Conservation (phyloP, 148 eudicot species). For the Nyssa sinensis region DNA sequence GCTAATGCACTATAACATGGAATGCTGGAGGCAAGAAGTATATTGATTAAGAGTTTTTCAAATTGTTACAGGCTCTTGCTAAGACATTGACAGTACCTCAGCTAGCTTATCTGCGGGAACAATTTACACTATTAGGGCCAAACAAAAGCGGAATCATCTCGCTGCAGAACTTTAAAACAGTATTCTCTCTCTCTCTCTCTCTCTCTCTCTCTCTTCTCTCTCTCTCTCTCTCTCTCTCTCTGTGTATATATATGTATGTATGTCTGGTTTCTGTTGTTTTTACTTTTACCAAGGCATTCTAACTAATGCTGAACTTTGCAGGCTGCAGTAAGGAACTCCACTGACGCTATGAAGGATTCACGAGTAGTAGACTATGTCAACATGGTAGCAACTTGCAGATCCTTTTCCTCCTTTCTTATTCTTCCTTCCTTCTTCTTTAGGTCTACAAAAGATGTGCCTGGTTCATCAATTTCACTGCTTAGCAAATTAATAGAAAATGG, state of each 20-base stretch:
- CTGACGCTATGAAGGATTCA: conserved; percentile 93
- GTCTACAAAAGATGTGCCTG: too few relatives aligned
- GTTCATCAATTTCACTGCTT: not conserved
- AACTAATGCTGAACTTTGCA: conserved; percentile 25
- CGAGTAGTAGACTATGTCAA: conserved; percentile 74
- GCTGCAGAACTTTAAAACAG: conserved; percentile 69
- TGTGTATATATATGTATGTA: not conserved
- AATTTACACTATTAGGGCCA: conserved; percentile 76
- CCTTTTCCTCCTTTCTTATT: not conserved
- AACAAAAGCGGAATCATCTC: conserved; percentile 75
- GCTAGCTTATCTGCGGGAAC: conserved; percentile 73
- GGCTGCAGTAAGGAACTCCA: conserved; percentile 59
- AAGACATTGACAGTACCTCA: conserved; percentile 77
- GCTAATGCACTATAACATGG: not conserved
- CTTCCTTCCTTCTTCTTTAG: not conserved
- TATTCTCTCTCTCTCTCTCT: conserved; percentile 21
- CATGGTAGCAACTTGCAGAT: conserved; percentile 40
- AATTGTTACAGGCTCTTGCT: conserved; percentile 71
- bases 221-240: too few relatives aligned
- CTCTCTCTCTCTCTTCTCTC: not conserved
- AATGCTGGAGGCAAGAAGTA: not conserved
- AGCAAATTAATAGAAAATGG: not conserved
- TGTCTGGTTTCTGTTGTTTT: not conserved
- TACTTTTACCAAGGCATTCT: not conserved
- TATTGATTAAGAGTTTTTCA: conserved; percentile 8